Conservation (phyloP, 176 grass and related monocot species). For the Phyllostachys edulis region DNA sequence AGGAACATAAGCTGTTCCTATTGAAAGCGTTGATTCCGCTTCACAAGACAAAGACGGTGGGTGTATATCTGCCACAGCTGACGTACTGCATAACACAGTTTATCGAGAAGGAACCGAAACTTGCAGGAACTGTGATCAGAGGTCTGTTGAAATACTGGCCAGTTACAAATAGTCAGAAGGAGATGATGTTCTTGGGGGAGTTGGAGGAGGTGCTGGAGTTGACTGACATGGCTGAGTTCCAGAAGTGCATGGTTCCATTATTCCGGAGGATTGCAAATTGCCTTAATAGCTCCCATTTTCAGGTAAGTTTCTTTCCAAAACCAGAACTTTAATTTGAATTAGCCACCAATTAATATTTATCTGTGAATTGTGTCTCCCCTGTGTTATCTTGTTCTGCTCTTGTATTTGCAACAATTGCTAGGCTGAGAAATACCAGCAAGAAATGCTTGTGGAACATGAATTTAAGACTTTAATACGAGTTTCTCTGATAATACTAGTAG, state of each 20-base stretch:
- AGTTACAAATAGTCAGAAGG: slow-evolving; percentile 88
- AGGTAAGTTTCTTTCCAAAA: slow-evolving; percentile 48
- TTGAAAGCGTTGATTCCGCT: slow-evolving; percentile 77
- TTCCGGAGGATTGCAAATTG: slow-evolving; percentile 69
- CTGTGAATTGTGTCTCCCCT: background rate
- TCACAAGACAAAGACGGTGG: slow-evolving; percentile 75
- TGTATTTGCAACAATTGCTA: background rate
- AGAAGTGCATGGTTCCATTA: slow-evolving; percentile 83
- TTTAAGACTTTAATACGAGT: background rate
- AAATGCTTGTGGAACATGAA: slow-evolving; percentile 3
- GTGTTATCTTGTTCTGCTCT: background rate
- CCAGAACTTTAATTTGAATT: slow-evolving; percentile 17
- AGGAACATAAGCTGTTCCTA: slow-evolving; percentile 89
- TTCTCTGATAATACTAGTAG: slow-evolving; percentile 18
- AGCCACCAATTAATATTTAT: background rate
- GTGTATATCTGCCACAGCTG: slow-evolving; percentile 75
- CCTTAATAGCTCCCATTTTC: slow-evolving; percentile 94
- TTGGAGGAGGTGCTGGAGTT: slow-evolving; percentile 86
- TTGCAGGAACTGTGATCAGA: slow-evolving; percentile 71
- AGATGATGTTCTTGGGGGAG: slow-evolving; percentile 98
- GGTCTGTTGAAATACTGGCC: slow-evolving; percentile 91
- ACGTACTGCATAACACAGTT: slow-evolving; percentile 90
- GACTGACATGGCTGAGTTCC: slow-evolving; percentile 75
- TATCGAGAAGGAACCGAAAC: slow-evolving; percentile 89
- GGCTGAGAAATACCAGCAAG: background rate